Evolutionary conservation across 2,329 filamentous ascomycete genomes (phyloP), one percentile per base, ranked within the genome.

Genomic region (Gnomoniopsis smithogilvyi): DNA sequence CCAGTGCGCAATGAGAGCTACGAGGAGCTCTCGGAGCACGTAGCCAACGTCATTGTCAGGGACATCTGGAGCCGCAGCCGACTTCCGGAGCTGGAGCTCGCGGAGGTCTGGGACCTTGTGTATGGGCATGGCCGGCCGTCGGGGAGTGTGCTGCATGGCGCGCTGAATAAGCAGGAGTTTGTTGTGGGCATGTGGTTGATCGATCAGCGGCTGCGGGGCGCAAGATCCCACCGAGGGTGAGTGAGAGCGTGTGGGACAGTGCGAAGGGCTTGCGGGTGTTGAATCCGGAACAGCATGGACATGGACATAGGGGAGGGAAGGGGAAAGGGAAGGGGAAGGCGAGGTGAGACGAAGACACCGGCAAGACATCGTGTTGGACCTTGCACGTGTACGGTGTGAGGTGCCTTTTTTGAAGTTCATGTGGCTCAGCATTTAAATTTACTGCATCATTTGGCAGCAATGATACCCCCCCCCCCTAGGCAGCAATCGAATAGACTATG

Each of bases 131-230:
- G 74, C 1, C 68, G 73, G 15, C 88, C 88, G 1, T 21, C 34
- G 26, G 36, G 26, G 21, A 26, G 34, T 21, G n/a, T 38, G 30
- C 52, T 62, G 50, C 36, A 24, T 10, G 60, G 53, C 14, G 76
- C 81, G 64, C 73, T 95, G 56, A 77, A 75, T 58, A 83, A 84
- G 67, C 81, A 87, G 57, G 88, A 92, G 74, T 95, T 95, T 70
- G 88, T 95, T 0, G 90, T 94, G 1, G 91, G 91, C 11, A 80
- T 91, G 76, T 95, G 91, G 90, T 74, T 95, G 51, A 83, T 95
- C 38, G 91, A 95, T 70, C 90, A 93, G 77, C 78, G 89, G 61
- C 75, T 95, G n/a, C 85, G 89, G 64, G 91, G 1, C 77, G 90
- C 60, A 95, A 95, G 76, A 77, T 94, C 21, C 91, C 91, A 0